phyloP scores from a whole-genome alignment of 75 land plant species.

The Cunninghamia lanceolata region DNA sequence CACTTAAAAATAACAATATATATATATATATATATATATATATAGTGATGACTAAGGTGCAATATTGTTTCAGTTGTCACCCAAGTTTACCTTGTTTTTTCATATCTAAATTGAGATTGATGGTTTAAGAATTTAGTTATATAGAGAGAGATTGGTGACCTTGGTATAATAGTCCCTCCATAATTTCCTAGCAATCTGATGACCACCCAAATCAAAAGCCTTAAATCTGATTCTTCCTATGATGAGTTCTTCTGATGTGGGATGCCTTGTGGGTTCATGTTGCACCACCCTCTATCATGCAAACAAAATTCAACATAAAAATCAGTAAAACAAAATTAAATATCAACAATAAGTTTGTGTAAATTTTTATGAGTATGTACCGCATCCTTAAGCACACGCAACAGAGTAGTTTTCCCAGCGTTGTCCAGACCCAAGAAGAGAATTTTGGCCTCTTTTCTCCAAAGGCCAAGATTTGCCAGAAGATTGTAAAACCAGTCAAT shows the following conservation, averaged over 20 bases:
- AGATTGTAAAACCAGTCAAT: background rate
- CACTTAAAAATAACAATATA: too few species aligned
- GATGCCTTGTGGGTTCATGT: background rate
- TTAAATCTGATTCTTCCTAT: slow-evolving; percentile 35
- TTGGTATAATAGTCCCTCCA: slow-evolving; percentile 13
- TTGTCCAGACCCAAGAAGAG: background rate
- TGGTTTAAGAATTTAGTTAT: too few species aligned
- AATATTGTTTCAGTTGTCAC: too few species aligned
- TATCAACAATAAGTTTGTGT: too few species aligned
- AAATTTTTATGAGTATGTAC: background rate
- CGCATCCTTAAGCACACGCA: background rate
- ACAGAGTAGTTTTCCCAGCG: background rate
- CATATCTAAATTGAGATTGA: too few species aligned
- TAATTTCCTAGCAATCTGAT: slow-evolving; percentile 38
- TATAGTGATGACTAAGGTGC: too few species aligned
- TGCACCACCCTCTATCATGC: background rate
- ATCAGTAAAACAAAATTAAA: background rate
- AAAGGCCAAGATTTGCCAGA: background rate
- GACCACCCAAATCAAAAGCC: slow-evolving; percentile 40
- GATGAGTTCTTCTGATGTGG: background rate
- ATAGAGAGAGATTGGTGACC: background rate
- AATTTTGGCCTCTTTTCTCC: background rate
- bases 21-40: too few species aligned
- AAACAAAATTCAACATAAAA: background rate
- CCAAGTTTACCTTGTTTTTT: too few species aligned